These are phyloP conservation scores for Colletotrichum sp. DNA, from an alignment of 2,329 filamentous ascomycete genomes.

Conservation along the genomic window DNA sequence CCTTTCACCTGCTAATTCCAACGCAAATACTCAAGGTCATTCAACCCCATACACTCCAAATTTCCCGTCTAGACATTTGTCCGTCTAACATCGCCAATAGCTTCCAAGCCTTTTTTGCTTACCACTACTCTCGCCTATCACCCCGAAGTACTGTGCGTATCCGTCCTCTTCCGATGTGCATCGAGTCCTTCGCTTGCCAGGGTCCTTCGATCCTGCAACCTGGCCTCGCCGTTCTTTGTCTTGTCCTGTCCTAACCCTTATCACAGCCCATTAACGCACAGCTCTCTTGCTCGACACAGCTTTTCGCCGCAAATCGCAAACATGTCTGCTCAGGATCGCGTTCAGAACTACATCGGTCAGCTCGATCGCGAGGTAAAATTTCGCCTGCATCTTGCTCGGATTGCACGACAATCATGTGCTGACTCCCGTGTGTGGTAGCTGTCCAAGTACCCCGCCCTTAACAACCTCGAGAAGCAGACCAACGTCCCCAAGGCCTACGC, in stretches of 20 bases:
- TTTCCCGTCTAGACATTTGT: constrained; percentile 1
- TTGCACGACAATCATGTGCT: not conserved
- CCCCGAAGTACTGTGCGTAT: not conserved
- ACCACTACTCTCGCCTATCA: not conserved
- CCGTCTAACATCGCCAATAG: constrained; percentile 16
- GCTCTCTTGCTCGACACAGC: constrained; percentile 20
- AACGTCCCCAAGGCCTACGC: constrained; percentile 86
- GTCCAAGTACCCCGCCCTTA: constrained; percentile 82
- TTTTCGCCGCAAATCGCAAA: constrained; percentile 33
- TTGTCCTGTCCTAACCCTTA: constrained; percentile 13
- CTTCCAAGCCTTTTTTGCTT: not conserved
- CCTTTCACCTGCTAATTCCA: constrained; percentile 23
- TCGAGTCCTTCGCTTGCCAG: not conserved
- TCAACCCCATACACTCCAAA: constrained; percentile 10
- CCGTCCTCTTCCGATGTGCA: not conserved
- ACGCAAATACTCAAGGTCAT: constrained; percentile 12
- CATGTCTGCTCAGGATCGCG: constrained; percentile 79
- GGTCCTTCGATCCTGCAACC: constrained; percentile 6
- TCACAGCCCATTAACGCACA: constrained; percentile 21
- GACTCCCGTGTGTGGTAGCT: constrained; percentile 57
- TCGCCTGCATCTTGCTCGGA: not conserved
- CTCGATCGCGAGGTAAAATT: constrained; percentile 79
- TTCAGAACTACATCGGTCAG: constrained; percentile 76
- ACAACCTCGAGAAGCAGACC: constrained; percentile 86
- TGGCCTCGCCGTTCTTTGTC: constrained; percentile 6